Conservation (phyloP, 495 filamentous ascomycete genomes). For the Penicillium riverlandense region DNA sequence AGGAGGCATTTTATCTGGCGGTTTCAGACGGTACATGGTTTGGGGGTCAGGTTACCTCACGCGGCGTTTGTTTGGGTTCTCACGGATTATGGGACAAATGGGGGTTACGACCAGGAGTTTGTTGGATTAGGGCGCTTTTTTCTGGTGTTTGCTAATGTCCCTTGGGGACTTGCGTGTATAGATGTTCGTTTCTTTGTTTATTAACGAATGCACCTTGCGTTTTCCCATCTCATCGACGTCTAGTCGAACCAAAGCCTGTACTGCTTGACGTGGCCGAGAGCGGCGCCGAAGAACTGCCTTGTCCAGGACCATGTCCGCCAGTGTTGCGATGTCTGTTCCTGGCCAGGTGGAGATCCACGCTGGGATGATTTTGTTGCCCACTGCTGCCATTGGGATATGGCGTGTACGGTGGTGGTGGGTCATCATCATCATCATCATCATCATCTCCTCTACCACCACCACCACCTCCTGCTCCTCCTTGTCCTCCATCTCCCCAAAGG, state of each 20-base stretch:
- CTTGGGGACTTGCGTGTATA: too few relatives aligned
- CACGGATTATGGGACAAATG: constrained; percentile 5
- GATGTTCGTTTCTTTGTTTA: too few relatives aligned
- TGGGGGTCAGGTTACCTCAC: constrained; percentile 1
- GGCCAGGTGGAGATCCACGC: constrained; percentile 1
- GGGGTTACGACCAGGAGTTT: constrained; percentile 2
- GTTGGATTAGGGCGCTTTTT: not conserved
- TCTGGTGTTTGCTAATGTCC: not conserved
- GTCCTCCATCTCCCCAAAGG: too few relatives aligned
- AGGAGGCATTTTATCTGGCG: not conserved
- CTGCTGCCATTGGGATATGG: constrained; percentile 38
- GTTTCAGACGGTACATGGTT: not conserved
- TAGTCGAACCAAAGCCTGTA: constrained; percentile 88
- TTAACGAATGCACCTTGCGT: not conserved
- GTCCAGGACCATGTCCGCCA: constrained; percentile 31
- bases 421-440: constrained; percentile 29
- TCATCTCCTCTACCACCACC: constrained; percentile 45
- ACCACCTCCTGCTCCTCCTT: constrained; percentile 36
- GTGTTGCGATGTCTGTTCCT: too few relatives aligned
- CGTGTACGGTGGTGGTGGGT: constrained; percentile 53
- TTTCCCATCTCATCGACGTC: constrained; percentile 50
- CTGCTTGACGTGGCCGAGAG: constrained; percentile 55
- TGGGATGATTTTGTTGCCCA: constrained; percentile 11
- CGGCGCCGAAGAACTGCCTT: constrained; percentile 42
- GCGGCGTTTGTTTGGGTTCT: constrained; percentile 7